These are phyloP conservation scores for Aurinia saxatilis DNA, from an alignment of 345 rosid species.

Conservation along the genomic window DNA sequence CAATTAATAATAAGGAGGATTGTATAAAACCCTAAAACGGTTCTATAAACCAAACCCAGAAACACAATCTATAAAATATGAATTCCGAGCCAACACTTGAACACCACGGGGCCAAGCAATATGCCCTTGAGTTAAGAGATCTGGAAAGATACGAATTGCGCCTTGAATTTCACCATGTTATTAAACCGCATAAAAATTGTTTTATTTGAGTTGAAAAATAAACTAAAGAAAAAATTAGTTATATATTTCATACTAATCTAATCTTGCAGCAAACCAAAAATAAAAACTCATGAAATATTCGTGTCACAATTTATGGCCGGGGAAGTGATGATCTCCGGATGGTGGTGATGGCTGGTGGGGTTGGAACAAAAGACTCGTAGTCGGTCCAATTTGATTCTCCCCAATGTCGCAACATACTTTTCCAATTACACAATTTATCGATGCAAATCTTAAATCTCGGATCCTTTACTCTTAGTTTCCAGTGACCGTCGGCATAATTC, in stretches of 20 bases:
- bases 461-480: slow-evolving; percentile 60
- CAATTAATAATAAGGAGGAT: too few species aligned
- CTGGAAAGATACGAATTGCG: too few species aligned
- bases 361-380: slow-evolving; percentile 42
- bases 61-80: too few species aligned
- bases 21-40: too few species aligned
- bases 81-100: too few species aligned
- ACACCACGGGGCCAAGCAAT: too few species aligned
- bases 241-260: slow-evolving; percentile 7
- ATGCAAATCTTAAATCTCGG: slow-evolving; percentile 56
- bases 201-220: background rate
- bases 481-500: slow-evolving; percentile 65
- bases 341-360: slow-evolving; percentile 67
- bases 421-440: slow-evolving; percentile 80
- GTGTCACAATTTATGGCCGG: slow-evolving; percentile 12
- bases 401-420: slow-evolving; percentile 88
- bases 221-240: background rate
- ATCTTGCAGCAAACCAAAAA: background rate
- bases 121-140: too few species aligned
- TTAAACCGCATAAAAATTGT: background rate
- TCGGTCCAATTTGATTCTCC: slow-evolving; percentile 84
- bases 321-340: slow-evolving; percentile 3
- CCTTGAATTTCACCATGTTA: background rate
- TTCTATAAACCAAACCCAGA: too few species aligned
- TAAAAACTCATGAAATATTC: background rate